These are phyloP conservation scores for Orbilia brochopaga DNA, from an alignment of 2,329 filamentous ascomycete species.

Conservation along the genomic window DNA sequence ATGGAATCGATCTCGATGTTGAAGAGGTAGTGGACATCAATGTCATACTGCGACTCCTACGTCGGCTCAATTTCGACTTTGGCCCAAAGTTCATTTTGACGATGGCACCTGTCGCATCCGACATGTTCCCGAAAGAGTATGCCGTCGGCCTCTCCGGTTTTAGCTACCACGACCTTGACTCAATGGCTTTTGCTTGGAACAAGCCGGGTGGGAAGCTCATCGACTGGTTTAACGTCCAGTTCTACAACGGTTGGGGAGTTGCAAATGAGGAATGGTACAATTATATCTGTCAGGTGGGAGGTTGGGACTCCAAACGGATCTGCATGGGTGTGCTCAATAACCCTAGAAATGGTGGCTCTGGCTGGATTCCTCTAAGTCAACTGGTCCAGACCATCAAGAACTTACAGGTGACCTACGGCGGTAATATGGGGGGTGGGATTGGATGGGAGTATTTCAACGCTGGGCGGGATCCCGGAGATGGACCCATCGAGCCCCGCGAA, in stretches of 20 bases:
- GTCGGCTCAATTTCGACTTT: conserved; percentile 58
- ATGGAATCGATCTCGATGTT: conserved; percentile 61
- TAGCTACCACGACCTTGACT: conserved; percentile 61
- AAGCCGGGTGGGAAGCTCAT: conserved; percentile 56
- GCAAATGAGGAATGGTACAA: conserved; percentile 61
- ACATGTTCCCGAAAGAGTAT: conserved; percentile 57
- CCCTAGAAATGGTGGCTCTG: conserved; percentile 48
- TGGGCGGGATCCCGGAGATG: conserved; percentile 9
- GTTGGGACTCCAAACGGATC: conserved; percentile 57
- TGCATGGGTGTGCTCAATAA: conserved; percentile 38
- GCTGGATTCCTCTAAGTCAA: conserved; percentile 23
- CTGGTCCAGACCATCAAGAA: conserved; percentile 17
- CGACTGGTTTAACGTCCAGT: conserved; percentile 63
- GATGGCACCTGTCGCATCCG: conserved; percentile 63
- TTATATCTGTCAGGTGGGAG: conserved; percentile 58
- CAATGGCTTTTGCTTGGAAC: conserved; percentile 34
- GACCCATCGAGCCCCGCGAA: conserved; percentile 21
- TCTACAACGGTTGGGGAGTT: conserved; percentile 65
- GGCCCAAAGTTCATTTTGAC: conserved; percentile 62
- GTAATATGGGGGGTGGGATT: conserved; percentile 34
- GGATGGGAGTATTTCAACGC: conserved; percentile 49
- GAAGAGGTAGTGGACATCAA: conserved; percentile 61
- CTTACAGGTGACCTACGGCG: conserved; percentile 30
- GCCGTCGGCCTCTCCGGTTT: conserved; percentile 61
- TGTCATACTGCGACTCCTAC: conserved; percentile 54